phyloP scores from a whole-genome alignment of 352 stramenopile genomes.

The Phytophthora colocasiae region DNA sequence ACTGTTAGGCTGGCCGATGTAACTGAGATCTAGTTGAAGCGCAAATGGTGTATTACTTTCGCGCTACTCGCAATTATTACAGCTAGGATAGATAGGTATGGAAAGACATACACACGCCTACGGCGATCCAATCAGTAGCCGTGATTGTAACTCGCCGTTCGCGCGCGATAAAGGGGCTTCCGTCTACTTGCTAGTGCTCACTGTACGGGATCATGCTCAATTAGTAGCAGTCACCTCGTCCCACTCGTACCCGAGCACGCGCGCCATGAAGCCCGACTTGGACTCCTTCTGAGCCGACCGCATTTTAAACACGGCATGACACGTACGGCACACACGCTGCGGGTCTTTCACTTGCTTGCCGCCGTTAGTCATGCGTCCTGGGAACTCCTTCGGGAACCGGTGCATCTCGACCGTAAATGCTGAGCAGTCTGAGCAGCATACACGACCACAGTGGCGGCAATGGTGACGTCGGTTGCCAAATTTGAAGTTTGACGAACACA shows the following conservation, averaged over 20 bases:
- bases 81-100: slow-evolving; percentile 44
- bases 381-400: slow-evolving; percentile 87
- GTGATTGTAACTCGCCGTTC: slow-evolving; percentile 11
- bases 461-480: slow-evolving; percentile 84
- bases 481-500: slow-evolving; percentile 76
- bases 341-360: slow-evolving; percentile 81
- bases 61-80: slow-evolving; percentile 46
- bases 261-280: slow-evolving; percentile 86
- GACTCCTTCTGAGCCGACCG: slow-evolving; percentile 81
- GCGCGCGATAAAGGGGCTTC: slow-evolving; percentile 22
- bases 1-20: slow-evolving; percentile 50
- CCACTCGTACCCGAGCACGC: slow-evolving; percentile 87
- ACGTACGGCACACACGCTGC: slow-evolving; percentile 85
- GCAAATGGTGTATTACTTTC: slow-evolving; percentile 39
- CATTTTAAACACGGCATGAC: slow-evolving; percentile 89
- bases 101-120: slow-evolving; percentile 40
- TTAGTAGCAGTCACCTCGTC: slow-evolving; percentile 71
- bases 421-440: slow-evolving; percentile 88
- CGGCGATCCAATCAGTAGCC: slow-evolving; percentile 7
- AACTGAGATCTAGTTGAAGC: slow-evolving; percentile 20
- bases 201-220: slow-evolving; percentile 35
- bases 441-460: slow-evolving; percentile 85
- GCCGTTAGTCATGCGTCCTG: slow-evolving; percentile 61
- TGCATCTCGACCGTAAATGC: slow-evolving; percentile 81
- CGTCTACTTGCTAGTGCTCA: slow-evolving; percentile 37